A percentile compares a stretch with the other conserved stretches of the same genome.
Conservation (phyloP, 2,329 filamentous ascomycete genomes). For the Cordyceps militaris region DNA sequence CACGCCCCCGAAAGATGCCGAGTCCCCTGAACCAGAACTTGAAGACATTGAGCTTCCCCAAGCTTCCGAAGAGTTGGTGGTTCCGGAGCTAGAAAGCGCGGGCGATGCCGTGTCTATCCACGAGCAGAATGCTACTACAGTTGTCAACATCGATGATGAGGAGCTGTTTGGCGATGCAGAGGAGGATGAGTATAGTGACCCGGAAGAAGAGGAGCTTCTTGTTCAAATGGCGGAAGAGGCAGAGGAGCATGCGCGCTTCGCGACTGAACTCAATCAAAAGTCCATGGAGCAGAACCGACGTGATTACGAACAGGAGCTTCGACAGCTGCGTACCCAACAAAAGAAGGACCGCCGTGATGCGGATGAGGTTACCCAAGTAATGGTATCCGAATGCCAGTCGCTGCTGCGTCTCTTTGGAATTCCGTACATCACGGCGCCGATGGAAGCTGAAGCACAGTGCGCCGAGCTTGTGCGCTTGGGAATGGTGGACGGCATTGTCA, state of each 20-base stretch:
- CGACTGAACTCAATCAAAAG: conserved; percentile 75
- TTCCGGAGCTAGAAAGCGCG: not conserved
- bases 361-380: conserved; percentile 92
- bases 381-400: conserved; percentile 92
- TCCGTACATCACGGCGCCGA: conserved; percentile 93
- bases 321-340: conserved; percentile 82
- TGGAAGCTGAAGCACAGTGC: conserved; percentile 98
- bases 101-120: not conserved
- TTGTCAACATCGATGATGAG: conserved; percentile 27
- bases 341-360: conserved; percentile 94
- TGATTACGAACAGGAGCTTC: conserved; percentile 82
- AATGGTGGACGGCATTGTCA: conserved; percentile 94
- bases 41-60: conserved; percentile 28
- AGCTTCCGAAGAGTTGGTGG: conserved; percentile 5
- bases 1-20: not conserved
- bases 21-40: conserved; percentile 25
- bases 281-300: conserved; percentile 61
- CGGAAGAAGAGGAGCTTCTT: conserved; percentile 86
- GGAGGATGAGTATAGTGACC: conserved; percentile 71
- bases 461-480: conserved; percentile 81
- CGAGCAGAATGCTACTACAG: not conserved
- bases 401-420: conserved; percentile 85
- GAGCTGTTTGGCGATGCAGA: conserved; percentile 51
- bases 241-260: conserved; percentile 90
- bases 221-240: conserved; percentile 81